These are phyloP conservation scores for Neolentinus lepideus DNA, from an alignment of 1,284 basidiomycete species.

Conservation along the genomic window DNA sequence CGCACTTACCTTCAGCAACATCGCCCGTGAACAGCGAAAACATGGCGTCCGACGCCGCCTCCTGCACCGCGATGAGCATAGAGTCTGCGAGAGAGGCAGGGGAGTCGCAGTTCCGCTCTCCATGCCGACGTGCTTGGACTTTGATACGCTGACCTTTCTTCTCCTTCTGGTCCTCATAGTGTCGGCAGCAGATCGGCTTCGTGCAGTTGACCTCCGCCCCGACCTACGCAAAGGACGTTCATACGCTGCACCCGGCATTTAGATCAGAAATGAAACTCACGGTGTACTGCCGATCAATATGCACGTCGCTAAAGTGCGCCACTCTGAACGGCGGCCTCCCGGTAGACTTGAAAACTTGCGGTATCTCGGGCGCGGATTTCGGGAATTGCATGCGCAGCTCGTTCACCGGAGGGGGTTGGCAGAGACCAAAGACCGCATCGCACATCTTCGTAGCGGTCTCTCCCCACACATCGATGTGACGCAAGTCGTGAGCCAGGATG, in stretches of 20 bases:
- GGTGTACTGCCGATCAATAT: conserved; percentile 44
- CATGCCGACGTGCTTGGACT: conserved; percentile 36
- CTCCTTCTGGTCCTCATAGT: conserved; percentile 32
- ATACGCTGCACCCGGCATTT: background rate
- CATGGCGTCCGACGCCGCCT: conserved; percentile 28
- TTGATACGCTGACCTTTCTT: conserved; percentile 19
- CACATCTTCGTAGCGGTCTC: conserved; percentile 50
- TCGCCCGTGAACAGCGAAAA: conserved; percentile 59
- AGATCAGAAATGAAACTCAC: conserved; percentile 20
- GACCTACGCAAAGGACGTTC: conserved; percentile 17
- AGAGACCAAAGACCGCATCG: conserved; percentile 39
- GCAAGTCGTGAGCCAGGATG: conserved; percentile 49
- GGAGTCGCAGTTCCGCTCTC: conserved; percentile 42
- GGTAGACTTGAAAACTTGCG: conserved; percentile 26
- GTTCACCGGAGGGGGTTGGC: conserved; percentile 24
- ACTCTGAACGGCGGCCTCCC: conserved; percentile 40
- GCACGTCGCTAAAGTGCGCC: conserved; percentile 46
- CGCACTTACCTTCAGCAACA: conserved; percentile 49
- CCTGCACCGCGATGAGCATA: conserved; percentile 35
- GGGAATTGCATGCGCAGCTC: conserved; percentile 37
- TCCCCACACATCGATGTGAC: conserved; percentile 36
- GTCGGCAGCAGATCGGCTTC: conserved; percentile 52
- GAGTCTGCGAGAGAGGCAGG: conserved; percentile 39
- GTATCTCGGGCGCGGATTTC: conserved; percentile 27
- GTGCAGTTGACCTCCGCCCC: conserved; percentile 49